These are phyloP conservation scores for Hypoxylon sp. DNA, from an alignment of 2,329 filamentous ascomycete species.

Conservation along the genomic window DNA sequence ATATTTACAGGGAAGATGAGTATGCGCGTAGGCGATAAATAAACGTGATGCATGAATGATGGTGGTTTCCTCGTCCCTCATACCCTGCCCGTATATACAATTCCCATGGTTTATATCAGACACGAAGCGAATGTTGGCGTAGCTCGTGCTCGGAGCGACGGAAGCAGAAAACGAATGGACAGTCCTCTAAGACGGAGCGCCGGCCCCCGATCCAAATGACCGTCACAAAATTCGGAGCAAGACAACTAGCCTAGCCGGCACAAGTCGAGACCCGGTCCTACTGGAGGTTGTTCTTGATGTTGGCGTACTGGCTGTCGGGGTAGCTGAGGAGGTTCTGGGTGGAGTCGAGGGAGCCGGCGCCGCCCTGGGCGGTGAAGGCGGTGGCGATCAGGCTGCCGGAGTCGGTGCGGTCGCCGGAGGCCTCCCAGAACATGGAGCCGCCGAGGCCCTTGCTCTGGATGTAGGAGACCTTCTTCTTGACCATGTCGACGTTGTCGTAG, in stretches of 20 bases:
- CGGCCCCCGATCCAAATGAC: constrained; percentile 39
- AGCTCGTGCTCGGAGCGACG: not conserved
- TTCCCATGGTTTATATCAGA: constrained; percentile 16
- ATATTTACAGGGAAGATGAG: constrained; percentile 36
- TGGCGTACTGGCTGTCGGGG: constrained; percentile 48
- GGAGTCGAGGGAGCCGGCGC: constrained; percentile 42
- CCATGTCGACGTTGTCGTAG: constrained; percentile 75
- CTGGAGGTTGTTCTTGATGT: constrained; percentile 48
- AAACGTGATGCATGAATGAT: not conserved
- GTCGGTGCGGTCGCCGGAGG: constrained; percentile 73
- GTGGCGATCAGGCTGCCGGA: constrained; percentile 69
- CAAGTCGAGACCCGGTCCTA: constrained; percentile 5
- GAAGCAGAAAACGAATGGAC: not conserved
- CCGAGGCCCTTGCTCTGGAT: constrained; percentile 73
- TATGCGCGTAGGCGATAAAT: not conserved
- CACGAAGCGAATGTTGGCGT: constrained; percentile 24
- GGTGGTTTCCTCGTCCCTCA: not conserved
- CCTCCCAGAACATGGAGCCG: constrained; percentile 90
- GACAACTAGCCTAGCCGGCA: not conserved
- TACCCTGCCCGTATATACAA: constrained; percentile 13
- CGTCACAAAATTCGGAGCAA: constrained; percentile 1
- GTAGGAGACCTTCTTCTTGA: constrained; percentile 73
- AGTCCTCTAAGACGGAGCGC: constrained; percentile 37
- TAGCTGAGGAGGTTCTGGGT: constrained; percentile 48
- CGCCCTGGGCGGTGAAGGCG: constrained; percentile 47